Conservation (phyloP, 768 basidiomycete genomes). For the Suillus weaverae region DNA sequence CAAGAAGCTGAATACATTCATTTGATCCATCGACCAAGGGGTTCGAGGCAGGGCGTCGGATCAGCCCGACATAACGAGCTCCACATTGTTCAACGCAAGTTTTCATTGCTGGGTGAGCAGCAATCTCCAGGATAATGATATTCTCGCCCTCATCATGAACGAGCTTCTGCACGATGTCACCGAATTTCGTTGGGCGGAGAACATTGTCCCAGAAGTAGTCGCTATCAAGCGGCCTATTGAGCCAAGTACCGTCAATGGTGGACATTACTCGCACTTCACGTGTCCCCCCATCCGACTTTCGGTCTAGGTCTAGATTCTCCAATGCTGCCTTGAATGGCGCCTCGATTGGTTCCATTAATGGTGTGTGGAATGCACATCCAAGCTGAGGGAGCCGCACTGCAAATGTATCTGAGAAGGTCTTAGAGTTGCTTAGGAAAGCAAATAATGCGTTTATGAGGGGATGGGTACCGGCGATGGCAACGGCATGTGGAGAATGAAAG, state of each 20-base stretch:
- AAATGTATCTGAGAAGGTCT: conserved; percentile 30
- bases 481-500: conserved; percentile 38
- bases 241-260: conserved; percentile 34
- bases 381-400: conserved; percentile 25
- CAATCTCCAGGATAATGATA: conserved; percentile 32
- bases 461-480: conserved; percentile 33
- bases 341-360: conserved; percentile 36
- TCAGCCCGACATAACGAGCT: conserved; percentile 28
- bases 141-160: conserved; percentile 30
- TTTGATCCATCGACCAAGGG: not conserved
- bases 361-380: conserved; percentile 36
- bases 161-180: conserved; percentile 33
- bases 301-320: not conserved
- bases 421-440: conserved; percentile 24
- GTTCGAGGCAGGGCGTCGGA: conserved; percentile 31
- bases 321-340: conserved; percentile 28
- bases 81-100: conserved; percentile 36
- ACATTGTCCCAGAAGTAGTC: conserved; percentile 39
- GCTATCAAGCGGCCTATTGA: conserved; percentile 24
- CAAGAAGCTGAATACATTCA: not conserved
- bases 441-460: conserved; percentile 34
- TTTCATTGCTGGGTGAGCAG: conserved; percentile 37
- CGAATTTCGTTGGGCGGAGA: conserved; percentile 35
- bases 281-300: not conserved
- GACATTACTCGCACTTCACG: conserved; percentile 33